Conservation (phyloP, 140 eudicot species). For the Oenanthe javanica region DNA sequence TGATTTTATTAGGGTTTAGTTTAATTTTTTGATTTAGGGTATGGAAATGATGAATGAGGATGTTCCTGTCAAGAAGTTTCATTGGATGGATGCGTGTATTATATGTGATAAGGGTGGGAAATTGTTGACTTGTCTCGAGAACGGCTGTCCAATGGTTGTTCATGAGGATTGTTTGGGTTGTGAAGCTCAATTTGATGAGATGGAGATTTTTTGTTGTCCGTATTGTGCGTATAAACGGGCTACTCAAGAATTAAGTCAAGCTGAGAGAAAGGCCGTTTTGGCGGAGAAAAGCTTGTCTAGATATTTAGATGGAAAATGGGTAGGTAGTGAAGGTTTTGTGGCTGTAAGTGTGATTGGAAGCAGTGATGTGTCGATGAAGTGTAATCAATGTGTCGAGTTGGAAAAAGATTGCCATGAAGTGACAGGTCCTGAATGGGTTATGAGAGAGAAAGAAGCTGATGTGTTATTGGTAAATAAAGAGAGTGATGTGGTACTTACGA, state of each 20-base stretch:
- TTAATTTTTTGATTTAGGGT: neutral
- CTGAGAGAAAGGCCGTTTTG: neutral
- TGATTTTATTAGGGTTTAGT: neutral
- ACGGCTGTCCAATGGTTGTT: neutral
- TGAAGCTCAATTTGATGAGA: neutral
- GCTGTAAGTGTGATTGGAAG: neutral
- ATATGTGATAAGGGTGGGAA: neutral
- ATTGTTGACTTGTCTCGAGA: neutral
- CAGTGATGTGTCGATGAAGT: neutral
- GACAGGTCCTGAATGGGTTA: neutral
- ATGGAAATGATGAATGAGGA: neutral
- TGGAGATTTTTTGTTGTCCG: neutral
- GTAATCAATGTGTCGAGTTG: neutral
- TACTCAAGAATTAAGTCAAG: neutral
- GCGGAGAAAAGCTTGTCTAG: neutral
- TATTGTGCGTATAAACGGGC: neutral
- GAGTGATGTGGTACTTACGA: neutral
- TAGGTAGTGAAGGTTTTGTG: neutral
- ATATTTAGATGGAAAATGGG: neutral
- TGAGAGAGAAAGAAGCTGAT: neutral
- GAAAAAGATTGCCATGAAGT: neutral
- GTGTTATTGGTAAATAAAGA: neutral
- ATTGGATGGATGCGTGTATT: conserved; percentile 3
- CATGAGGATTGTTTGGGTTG: conserved; percentile 7
- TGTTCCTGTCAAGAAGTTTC: neutral